Evolutionary conservation across 2,329 filamentous ascomycete species (phyloP).

Genomic region (Neopestalotiopsis clavispora): DNA sequence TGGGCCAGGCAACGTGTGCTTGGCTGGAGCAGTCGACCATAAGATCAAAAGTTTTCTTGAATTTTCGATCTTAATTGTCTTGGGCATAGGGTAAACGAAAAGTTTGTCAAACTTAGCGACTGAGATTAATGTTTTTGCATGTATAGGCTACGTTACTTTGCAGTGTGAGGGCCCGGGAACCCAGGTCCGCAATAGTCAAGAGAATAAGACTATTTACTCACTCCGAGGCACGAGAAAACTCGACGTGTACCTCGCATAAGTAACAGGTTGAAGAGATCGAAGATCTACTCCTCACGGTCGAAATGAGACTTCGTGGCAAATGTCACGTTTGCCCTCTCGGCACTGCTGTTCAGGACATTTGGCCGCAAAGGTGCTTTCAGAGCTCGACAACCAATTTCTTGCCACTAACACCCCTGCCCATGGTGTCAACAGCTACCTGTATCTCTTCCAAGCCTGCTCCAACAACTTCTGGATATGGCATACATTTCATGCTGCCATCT

Average conservation of each 20-base stretch:
- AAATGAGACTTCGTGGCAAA: background rate
- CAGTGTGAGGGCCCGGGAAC: no score
- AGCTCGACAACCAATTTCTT: conserved; percentile 44
- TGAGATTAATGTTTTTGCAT: background rate
- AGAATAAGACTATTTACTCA: background rate
- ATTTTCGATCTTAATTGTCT: background rate
- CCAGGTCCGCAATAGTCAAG: background rate
- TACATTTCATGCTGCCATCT: conserved; percentile 40
- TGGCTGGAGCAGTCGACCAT: conserved; percentile 4
- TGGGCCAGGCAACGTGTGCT: conserved; percentile 9
- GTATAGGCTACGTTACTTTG: background rate
- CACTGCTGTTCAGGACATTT: background rate
- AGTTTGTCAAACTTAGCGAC: background rate
- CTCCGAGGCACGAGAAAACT: background rate
- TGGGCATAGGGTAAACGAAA: background rate
- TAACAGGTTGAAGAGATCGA: no score
- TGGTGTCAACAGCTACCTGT: conserved; percentile 43
- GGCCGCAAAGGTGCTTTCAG: background rate
- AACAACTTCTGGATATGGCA: conserved; percentile 43
- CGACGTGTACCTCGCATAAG: no score
- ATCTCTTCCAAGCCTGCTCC: conserved; percentile 47
- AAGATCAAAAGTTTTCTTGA: background rate
- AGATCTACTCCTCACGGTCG: background rate
- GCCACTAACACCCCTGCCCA: conserved; percentile 44
- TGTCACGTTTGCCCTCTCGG: background rate